Evolutionary conservation across 352 stramenopile species (phyloP), one percentile per base, ranked within the genome.

Genomic region (Stramenopiles sp.): DNA sequence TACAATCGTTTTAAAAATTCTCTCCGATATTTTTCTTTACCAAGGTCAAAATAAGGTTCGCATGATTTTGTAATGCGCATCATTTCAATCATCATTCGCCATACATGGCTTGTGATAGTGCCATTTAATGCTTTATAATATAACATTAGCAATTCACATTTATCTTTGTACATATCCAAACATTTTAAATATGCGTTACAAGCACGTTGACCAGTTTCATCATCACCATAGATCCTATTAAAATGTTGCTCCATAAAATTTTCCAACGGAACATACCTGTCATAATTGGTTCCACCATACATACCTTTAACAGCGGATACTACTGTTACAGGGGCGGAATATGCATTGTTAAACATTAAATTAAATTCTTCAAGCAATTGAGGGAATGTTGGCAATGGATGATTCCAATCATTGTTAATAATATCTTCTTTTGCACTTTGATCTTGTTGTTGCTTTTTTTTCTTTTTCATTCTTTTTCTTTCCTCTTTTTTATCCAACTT

Each of bases 241-340:
- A 69, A 69, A 69, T 69, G 53, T 69, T 69, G 53, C 53, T 69
- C 53, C 53, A 69, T 27, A 69, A 69, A 69, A 27, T 69, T 27
- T 69, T 69, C 20, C 20, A 27, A 23, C 20, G 53, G 53, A 20
- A 69, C 27, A 27, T 69, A 69, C 27, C 27, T 69, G 20, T 69
- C 53, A 27, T 69, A 69, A 27, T 69, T 69, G 20, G 53, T 69
- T 27, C 53, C 53, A 23, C 53, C 53, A 69, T 20, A 20, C 53
- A 69, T 69, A 23, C 53, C 53, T 69, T 69, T 69, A 20, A 23
- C 27, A 23, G 53, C 53, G 27, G 20, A 23, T 20, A 69, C 53
- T 20, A 69, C 27, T 20, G 53, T 69, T 23, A 69, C 20, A 20
- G 53, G 53, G 53, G 53, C 27, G 53, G 20, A 23, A 27, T 69